Percentiles rank a stretch among this genome's conserved stretches.
Evolutionary conservation across 768 basidiomycete genomes (phyloP).

Genomic region (Xanthoconium purpureum): DNA sequence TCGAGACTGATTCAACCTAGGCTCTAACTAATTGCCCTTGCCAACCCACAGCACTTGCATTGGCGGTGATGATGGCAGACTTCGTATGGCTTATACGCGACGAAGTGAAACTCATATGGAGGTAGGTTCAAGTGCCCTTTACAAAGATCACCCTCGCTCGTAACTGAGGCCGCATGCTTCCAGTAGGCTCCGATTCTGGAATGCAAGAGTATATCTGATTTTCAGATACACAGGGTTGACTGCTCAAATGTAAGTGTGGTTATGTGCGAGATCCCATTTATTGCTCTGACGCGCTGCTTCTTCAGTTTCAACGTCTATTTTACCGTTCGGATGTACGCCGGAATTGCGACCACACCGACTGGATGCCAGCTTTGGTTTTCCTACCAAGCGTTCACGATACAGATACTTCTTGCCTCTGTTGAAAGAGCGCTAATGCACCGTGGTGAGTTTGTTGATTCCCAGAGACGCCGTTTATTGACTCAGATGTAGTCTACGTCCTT

Average conservation of each 20-base stretch:
- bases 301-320: slow-evolving; percentile 25
- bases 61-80: slow-evolving; percentile 14
- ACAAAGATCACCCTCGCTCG: neutral
- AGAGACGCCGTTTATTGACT: neutral
- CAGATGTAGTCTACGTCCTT: slow-evolving; percentile 17
- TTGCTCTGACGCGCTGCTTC: neutral
- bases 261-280: neutral
- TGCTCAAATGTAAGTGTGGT: slow-evolving; percentile 17
- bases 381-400: slow-evolving; percentile 13
- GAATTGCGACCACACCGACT: neutral
- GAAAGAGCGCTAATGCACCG: slow-evolving; percentile 19
- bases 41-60: neutral
- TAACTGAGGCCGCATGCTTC: neutral
- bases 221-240: slow-evolving; percentile 19
- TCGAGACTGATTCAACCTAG: too few relatives aligned
- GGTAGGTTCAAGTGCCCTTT: slow-evolving; percentile 8
- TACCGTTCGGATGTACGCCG: slow-evolving; percentile 13
- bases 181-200: slow-evolving; percentile 10
- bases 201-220: slow-evolving; percentile 8
- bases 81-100: slow-evolving; percentile 6
- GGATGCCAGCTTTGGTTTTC: slow-evolving; percentile 16
- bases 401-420: slow-evolving; percentile 11
- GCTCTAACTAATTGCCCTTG: neutral
- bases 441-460: slow-evolving; percentile 1
- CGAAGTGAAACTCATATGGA: slow-evolving; percentile 19